These are phyloP conservation scores for Allantophomopsis lycopodina DNA, from an alignment of 2,329 filamentous ascomycete species.

Conservation along the genomic window DNA sequence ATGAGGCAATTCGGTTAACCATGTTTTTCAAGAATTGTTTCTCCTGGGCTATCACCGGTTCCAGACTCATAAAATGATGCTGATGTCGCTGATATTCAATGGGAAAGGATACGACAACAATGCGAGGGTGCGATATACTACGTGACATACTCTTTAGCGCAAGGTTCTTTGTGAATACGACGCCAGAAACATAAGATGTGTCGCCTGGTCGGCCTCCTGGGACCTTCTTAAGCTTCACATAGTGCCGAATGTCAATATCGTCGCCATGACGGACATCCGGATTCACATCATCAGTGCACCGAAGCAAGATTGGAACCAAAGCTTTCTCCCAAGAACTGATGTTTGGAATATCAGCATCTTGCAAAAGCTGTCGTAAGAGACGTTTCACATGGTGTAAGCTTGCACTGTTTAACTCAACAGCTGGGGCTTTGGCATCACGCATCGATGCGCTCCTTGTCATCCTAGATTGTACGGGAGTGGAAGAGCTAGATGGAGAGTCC, in stretches of 20 bases:
- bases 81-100: slow-evolving; percentile 93
- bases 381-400: slow-evolving; percentile 81
- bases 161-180: slow-evolving; percentile 95
- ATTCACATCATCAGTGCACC: slow-evolving; percentile 87
- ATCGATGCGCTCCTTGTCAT: slow-evolving; percentile 73
- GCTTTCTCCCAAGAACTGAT: slow-evolving; percentile 76
- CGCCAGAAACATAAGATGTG: slow-evolving; percentile 89
- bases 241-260: slow-evolving; percentile 94
- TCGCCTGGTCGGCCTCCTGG: slow-evolving; percentile 81
- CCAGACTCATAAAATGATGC: slow-evolving; percentile 92
- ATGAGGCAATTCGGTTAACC: slow-evolving; percentile 77
- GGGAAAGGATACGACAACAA: slow-evolving; percentile 86
- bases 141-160: slow-evolving; percentile 94
- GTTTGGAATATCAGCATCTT: slow-evolving; percentile 62
- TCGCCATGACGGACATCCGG: slow-evolving; percentile 84
- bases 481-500: slow-evolving; percentile 5
- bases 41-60: slow-evolving; percentile 93
- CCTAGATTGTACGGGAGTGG: slow-evolving; percentile 20
- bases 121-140: slow-evolving; percentile 69
- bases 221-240: slow-evolving; percentile 95
- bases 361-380: slow-evolving; percentile 69
- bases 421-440: slow-evolving; percentile 57
- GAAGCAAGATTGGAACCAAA: slow-evolving; percentile 76
- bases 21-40: slow-evolving; percentile 86
- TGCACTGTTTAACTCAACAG: slow-evolving; percentile 74